phyloP scores from a whole-genome alignment of 805 yeast species.

The Starmerella scarabaei region DNA sequence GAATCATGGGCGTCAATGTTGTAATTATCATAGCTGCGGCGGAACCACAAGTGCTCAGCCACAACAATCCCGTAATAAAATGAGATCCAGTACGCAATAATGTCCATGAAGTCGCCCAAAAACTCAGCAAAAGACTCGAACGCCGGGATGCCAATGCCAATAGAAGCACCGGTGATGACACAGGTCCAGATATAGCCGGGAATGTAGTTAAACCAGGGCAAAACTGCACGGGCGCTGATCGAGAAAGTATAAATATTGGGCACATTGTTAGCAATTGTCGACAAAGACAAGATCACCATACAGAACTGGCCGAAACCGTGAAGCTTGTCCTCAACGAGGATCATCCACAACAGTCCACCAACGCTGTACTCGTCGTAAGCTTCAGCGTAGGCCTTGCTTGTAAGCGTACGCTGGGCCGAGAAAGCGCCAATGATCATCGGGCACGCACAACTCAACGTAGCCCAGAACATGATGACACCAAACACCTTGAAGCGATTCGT shows the following conservation, averaged over 20 bases:
- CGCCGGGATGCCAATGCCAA: conserved; percentile 84
- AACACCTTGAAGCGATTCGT: conserved; percentile 50
- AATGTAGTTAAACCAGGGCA: conserved; percentile 57
- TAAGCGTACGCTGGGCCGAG: conserved; percentile 51
- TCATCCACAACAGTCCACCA: conserved; percentile 75
- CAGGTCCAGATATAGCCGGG: conserved; percentile 81
- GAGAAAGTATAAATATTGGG: conserved; percentile 91
- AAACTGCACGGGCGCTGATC: conserved; percentile 71
- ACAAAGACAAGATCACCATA: conserved; percentile 68
- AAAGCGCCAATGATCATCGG: conserved; percentile 80
- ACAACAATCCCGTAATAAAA: conserved; percentile 63
- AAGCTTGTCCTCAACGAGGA: conserved; percentile 64
- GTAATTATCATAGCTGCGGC: conserved; percentile 48
- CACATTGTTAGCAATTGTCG: conserved; percentile 81
- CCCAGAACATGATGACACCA: conserved; percentile 48
- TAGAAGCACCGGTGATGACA: conserved; percentile 56
- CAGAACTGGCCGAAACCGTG: conserved; percentile 86
- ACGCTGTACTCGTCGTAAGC: conserved; percentile 42
- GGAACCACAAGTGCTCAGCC: conserved; percentile 76
- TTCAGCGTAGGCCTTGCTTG: conserved; percentile 33
- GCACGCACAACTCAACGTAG: conserved; percentile 55
- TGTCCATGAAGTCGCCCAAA: conserved; percentile 78
- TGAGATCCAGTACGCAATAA: conserved; percentile 83
- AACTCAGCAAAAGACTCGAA: conserved; percentile 59
- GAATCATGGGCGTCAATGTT: conserved; percentile 51